Evolutionary conservation across 2,329 filamentous ascomycete genomes (phyloP).

Genomic region (Arthrobotrys entomopaga): DNA sequence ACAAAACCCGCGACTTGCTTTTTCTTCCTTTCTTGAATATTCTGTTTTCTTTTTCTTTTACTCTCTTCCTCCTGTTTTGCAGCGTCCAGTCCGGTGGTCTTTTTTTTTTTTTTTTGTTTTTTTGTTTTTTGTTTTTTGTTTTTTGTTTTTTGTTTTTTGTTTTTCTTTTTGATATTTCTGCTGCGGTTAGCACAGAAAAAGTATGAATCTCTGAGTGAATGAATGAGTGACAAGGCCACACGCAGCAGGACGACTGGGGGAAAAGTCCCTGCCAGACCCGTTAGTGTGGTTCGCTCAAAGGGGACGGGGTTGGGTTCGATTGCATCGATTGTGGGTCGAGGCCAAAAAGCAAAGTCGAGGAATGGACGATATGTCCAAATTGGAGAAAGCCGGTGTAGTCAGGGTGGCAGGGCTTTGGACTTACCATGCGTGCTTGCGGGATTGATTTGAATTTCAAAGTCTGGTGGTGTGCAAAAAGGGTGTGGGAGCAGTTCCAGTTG

Average conservation of each 20-base stretch:
- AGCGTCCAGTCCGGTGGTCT: constrained; percentile 5
- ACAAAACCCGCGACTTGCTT: constrained; percentile 34
- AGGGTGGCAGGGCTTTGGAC: constrained; percentile 48
- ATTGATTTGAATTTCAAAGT: constrained; percentile 47
- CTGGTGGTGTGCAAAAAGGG: constrained; percentile 15
- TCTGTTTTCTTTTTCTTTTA: constrained; percentile 29
- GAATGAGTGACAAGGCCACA: constrained; percentile 31
- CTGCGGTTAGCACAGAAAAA: constrained; percentile 37
- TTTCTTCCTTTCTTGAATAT: constrained; percentile 10
- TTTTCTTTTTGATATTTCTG: constrained; percentile 3
- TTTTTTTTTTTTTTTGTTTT: constrained; percentile 21
- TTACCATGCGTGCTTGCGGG: constrained; percentile 53
- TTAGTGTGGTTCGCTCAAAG: constrained; percentile 40
- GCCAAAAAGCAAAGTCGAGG: constrained; percentile 44
- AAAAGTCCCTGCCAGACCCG: constrained; percentile 38
- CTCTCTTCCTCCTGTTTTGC: constrained; percentile 36
- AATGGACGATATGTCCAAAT: constrained; percentile 46
- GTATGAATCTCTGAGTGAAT: constrained; percentile 7
- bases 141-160: constrained; percentile 17
- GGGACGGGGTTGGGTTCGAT: constrained; percentile 29
- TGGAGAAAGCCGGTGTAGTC: constrained; percentile 42
- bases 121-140: constrained; percentile 18
- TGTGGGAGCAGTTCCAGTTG: constrained; percentile 34
- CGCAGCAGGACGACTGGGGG: constrained; percentile 11
- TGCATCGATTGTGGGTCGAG: constrained; percentile 34